Conservation (phyloP, 352 stramenopile genomes). For the Pythium aquatile region DNA sequence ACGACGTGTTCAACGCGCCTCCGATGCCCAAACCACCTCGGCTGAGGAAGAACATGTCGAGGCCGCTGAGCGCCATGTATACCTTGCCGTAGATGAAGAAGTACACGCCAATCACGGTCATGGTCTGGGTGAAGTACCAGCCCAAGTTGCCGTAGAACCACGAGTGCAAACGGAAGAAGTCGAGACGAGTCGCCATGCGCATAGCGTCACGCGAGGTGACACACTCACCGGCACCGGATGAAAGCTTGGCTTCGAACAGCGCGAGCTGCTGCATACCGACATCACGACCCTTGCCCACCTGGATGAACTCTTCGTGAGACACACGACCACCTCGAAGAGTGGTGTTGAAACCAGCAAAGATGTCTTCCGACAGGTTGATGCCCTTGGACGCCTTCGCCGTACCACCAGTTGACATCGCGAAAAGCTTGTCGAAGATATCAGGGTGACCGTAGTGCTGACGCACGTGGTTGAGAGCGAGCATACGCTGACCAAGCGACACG, state of each 20-base stretch:
- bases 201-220: conserved; percentile 96
- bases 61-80: conserved; percentile 91
- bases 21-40: conserved; percentile 91
- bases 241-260: conserved; percentile 97
- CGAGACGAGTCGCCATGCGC: conserved; percentile 92
- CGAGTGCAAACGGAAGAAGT: conserved; percentile 96
- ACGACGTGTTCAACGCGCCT: conserved; percentile 94
- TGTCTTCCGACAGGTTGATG: conserved; percentile 86
- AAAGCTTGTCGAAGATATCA: conserved; percentile 85
- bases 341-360: conserved; percentile 85
- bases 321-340: conserved; percentile 68
- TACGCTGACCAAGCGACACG: conserved; percentile 76
- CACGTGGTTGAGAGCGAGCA: conserved; percentile 68
- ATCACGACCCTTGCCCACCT: conserved; percentile 96
- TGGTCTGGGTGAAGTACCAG: conserved; percentile 97
- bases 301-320: conserved; percentile 80
- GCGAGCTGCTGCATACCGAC: conserved; percentile 99
- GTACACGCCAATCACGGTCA: conserved; percentile 97
- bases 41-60: conserved; percentile 89
- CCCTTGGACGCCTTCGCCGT: conserved; percentile 81
- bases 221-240: conserved; percentile 95
- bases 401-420: conserved; percentile 76
- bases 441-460: conserved; percentile 85
- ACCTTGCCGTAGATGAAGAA: conserved; percentile 97
- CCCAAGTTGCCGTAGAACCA: conserved; percentile 99